Percentiles rank a stretch among this genome's conserved stretches.
Evolutionary conservation across 1,139 yeast genomes (phyloP).

Genomic region (Debaryomycetaceae sp.): DNA sequence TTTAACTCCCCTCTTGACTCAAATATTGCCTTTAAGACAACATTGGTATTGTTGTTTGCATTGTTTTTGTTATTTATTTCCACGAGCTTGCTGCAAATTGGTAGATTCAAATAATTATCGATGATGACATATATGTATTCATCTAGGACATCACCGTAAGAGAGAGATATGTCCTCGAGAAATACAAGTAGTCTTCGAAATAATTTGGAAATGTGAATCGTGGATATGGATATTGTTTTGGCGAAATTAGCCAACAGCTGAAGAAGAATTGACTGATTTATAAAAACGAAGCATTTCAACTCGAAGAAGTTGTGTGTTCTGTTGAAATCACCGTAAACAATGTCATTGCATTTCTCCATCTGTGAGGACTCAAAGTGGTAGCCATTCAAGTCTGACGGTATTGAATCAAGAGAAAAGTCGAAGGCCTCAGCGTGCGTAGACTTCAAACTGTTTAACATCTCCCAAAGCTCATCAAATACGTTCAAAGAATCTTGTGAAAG

Average conservation of each 20-base stretch:
- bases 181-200: constrained; percentile 33
- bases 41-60: constrained; percentile 8
- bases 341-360: constrained; percentile 8
- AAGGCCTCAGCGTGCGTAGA: constrained; percentile 19
- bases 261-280: constrained; percentile 23
- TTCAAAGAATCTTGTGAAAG: constrained; percentile 56
- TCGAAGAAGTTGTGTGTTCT: constrained; percentile 22
- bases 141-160: constrained; percentile 14
- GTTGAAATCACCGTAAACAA: constrained; percentile 6
- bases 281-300: constrained; percentile 25
- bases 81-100: constrained; percentile 20
- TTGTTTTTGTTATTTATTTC: constrained; percentile 12
- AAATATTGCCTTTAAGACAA: constrained; percentile 24
- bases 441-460: constrained; percentile 18
- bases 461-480: constrained; percentile 39
- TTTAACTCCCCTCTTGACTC: constrained; percentile 48
- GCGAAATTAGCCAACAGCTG: constrained; percentile 28
- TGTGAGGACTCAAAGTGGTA: constrained; percentile 17
- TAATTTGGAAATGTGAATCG: constrained; percentile 29
- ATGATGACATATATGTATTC: constrained; percentile 31
- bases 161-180: constrained; percentile 34
- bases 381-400: constrained; percentile 11
- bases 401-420: constrained; percentile 5
- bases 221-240: constrained; percentile 28
- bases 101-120: constrained; percentile 28